phyloP scores from a whole-genome alignment of 345 rosid genomes.

The Pistacia integerrima region DNA sequence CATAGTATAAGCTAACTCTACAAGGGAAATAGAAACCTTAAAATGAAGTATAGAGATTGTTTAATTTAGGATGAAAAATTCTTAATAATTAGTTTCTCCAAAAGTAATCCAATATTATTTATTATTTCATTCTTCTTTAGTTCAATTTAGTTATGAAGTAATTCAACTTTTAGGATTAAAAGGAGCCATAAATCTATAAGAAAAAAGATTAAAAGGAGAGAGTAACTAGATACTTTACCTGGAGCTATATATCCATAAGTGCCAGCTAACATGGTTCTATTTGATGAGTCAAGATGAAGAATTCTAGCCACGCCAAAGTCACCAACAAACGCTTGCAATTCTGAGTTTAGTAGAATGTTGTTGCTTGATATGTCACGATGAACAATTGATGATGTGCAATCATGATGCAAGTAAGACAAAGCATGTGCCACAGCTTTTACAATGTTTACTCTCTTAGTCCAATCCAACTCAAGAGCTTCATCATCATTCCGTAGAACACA shows the following conservation, averaged over 20 bases:
- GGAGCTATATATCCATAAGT: conserved; percentile 3
- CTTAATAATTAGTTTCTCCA: too few species aligned
- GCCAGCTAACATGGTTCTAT: neutral
- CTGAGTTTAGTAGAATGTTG: neutral
- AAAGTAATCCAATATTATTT: too few species aligned
- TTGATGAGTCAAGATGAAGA: neutral
- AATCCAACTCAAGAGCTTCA: neutral
- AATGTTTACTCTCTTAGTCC: neutral
- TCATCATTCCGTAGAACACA: neutral
- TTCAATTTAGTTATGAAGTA: too few species aligned
- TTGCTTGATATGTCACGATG: conserved; percentile 7
- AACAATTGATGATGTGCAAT: neutral
- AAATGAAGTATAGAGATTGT: too few species aligned
- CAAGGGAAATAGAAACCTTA: too few species aligned
- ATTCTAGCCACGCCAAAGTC: conserved; percentile 7
- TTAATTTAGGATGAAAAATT: too few species aligned
- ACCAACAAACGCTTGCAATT: neutral
- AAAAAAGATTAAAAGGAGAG: too few species aligned
- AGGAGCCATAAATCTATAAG: too few species aligned
- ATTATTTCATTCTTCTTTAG: too few species aligned
- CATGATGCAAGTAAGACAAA: conserved; percentile 1
- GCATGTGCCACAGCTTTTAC: neutral
- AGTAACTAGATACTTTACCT: neutral
- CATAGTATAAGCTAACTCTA: too few species aligned
- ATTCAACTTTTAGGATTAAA: too few species aligned